Base-by-base conservation (phyloP, 257 asterid species). In the Mitragyna speciosa region DNA sequence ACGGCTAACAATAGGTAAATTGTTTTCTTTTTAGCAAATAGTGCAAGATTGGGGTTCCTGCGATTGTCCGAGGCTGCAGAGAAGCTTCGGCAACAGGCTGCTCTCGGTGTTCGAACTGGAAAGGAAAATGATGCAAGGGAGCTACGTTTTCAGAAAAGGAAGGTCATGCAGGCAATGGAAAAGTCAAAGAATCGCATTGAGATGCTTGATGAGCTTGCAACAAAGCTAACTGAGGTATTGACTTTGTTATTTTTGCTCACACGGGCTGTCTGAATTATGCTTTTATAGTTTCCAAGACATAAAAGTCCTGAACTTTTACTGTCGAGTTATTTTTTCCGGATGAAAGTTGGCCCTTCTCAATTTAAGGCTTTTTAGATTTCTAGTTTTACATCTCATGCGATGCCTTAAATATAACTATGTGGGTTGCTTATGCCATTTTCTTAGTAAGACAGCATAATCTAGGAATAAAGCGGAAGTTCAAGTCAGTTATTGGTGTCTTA, bases 31-130 rank as follows among this genome's bases (percentile, higher is more conserved):
- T 80, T 88, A 95, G 99, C 97, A 79, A 89, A 85, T 80, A 93
- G 79, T 84, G 90, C 95, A 83, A 91, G 99, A 81, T 76, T 84
- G 87, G 90, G 99, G 82, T 87, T 95, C 84, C 80, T 95, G 86
- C 86, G 97, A 74, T 87, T 95, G 87, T 89, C 96, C 78, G 98
- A 93, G 87, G 98, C 98, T 56, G 97, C 92, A 77, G 98, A 92
- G 76, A 92, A 88, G 85, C 94, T 95, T 86, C 90, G 87, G 72
- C 84, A 89, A 33, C 97, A 89, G 83, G 99, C 99, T 22, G 92
- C 94, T 59, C 79, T 87, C 64, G 89, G 83, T 87, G 92, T 92
- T 80, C 97, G 76, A 80, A 88, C 82, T 47, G 97, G 97, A 68
- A 91, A 91, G 75, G 98, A 93, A 85, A 82, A 90, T 82, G 97